These are phyloP conservation scores for Ogataea glucozyma DNA, from an alignment of 805 yeast species.

Conservation along the genomic window DNA sequence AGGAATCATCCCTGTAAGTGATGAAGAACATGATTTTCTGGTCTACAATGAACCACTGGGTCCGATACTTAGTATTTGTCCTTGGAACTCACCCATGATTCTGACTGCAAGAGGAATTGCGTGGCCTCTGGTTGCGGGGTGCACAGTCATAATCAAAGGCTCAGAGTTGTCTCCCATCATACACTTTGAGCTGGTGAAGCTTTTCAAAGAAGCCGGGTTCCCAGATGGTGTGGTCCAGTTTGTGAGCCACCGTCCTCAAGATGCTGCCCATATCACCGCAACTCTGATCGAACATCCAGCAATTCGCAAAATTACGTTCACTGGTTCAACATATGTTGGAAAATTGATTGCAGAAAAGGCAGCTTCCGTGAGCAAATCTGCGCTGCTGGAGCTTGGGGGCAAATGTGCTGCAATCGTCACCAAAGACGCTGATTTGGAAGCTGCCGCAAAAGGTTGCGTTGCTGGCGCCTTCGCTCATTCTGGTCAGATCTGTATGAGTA, in stretches of 20 bases:
- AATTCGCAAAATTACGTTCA: conserved; percentile 65
- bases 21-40: conserved; percentile 3
- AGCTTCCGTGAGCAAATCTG: conserved; percentile 80
- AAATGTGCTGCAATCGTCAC: conserved; percentile 79
- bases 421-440: conserved; percentile 38
- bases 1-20: conserved; percentile 4
- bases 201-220: conserved; percentile 8
- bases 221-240: conserved; percentile 11
- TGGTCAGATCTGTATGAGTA: conserved; percentile 85
- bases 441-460: conserved; percentile 56
- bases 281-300: conserved; percentile 16
- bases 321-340: conserved; percentile 82
- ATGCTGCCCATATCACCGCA: conserved; percentile 6
- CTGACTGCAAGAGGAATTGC: conserved; percentile 11
- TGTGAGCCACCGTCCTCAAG: conserved; percentile 7
- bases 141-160: conserved; percentile 10
- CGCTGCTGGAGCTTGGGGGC: conserved; percentile 83
- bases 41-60: conserved; percentile 11
- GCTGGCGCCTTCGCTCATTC: conserved; percentile 73
- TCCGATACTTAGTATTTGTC: conserved; percentile 11
- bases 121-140: conserved; percentile 11
- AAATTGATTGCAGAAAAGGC: conserved; percentile 75
- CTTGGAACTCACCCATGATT: conserved; percentile 13
- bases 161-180: conserved; percentile 11
- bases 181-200: conserved; percentile 8